Evolutionary conservation across 495 filamentous ascomycete genomes (phyloP).

Genomic region (Corynascus novoguineensis): DNA sequence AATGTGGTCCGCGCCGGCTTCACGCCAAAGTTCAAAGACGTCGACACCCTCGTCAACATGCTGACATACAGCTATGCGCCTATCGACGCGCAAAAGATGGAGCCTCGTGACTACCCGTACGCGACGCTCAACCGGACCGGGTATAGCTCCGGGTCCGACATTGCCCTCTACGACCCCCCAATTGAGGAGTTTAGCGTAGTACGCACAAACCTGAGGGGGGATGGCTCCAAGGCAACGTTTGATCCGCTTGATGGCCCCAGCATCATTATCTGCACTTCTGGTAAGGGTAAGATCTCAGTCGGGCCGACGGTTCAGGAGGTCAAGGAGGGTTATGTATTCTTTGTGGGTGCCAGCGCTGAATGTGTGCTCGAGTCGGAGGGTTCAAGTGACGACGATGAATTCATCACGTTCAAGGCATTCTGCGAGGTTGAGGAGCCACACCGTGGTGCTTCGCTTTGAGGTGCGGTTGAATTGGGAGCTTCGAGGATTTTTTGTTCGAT

Average conservation of each 20-base stretch:
- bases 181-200: conserved; percentile 96
- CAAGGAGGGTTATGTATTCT: conserved; percentile 72
- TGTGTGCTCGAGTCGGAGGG: conserved; percentile 66
- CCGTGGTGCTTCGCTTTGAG: conserved; percentile 23
- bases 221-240: conserved; percentile 76
- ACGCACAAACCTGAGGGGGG: conserved; percentile 64
- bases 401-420: conserved; percentile 92
- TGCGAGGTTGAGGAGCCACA: conserved; percentile 67
- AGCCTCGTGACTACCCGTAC: conserved; percentile 75
- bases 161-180: conserved; percentile 81
- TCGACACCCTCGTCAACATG: conserved; percentile 83
- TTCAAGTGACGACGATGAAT: conserved; percentile 50
- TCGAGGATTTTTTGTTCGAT: background rate
- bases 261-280: conserved; percentile 82
- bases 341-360: conserved; percentile 88
- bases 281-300: conserved; percentile 75
- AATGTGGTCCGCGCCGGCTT: conserved; percentile 97
- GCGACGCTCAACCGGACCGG: conserved; percentile 69
- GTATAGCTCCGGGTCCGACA: conserved; percentile 65
- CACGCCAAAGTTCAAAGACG: conserved; percentile 97
- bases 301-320: conserved; percentile 66
- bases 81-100: conserved; percentile 89
- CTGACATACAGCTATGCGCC: conserved; percentile 92
- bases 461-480: too few species aligned
- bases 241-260: conserved; percentile 83